These are phyloP conservation scores for Neonectria sp. DNA, from an alignment of 2,329 filamentous ascomycete genomes.

Conservation along the genomic window DNA sequence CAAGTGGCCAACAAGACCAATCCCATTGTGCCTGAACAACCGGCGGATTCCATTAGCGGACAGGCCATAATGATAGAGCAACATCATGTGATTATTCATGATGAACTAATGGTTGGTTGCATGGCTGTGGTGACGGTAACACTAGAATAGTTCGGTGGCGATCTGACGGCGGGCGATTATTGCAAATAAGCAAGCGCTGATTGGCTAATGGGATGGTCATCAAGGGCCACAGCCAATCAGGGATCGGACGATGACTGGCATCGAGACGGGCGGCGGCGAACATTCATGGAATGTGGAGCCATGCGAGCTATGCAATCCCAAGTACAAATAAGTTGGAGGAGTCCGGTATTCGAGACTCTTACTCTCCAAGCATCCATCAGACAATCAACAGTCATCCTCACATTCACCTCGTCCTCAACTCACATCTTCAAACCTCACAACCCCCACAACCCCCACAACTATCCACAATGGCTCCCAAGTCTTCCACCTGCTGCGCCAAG, in stretches of 20 bases:
- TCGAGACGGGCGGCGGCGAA: conserved; percentile 11
- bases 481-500: conserved; percentile 71
- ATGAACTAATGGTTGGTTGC: conserved; percentile 11
- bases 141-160: not conserved
- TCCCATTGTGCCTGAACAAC: not conserved
- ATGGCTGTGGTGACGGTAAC: not conserved
- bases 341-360: conserved; percentile 21
- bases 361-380: conserved; percentile 6
- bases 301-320: not conserved
- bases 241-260: conserved; percentile 31
- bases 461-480: conserved; percentile 49
- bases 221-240: not conserved
- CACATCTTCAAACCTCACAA: conserved; percentile 5
- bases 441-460: conserved; percentile 48
- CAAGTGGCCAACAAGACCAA: not conserved
- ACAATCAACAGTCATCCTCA: conserved; percentile 4
- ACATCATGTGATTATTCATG: conserved; percentile 10
- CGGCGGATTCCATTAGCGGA: conserved; percentile 10
- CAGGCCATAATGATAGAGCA: conserved; percentile 26
- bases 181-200: conserved; percentile 47
- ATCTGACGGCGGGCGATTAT: conserved; percentile 8
- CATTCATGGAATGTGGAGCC: conserved; percentile 35
- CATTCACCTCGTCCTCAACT: not conserved
- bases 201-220: conserved; percentile 11
- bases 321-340: conserved; percentile 47